A percentile compares a stretch with the other conserved stretches of the same genome.
Evolutionary conservation across 345 rosid genomes (phyloP).

Genomic region (Pistacia vera): DNA sequence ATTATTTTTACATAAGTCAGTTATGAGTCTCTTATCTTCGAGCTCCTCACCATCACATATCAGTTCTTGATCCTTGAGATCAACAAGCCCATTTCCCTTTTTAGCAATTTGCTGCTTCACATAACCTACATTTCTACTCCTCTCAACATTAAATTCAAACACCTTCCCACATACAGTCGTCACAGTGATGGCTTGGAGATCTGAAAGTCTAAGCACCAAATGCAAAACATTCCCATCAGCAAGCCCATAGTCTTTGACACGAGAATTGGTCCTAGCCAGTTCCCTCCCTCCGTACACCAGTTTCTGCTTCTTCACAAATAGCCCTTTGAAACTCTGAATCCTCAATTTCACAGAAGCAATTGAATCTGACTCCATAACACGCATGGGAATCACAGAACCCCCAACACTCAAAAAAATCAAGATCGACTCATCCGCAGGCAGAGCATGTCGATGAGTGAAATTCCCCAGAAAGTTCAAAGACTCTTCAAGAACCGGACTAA

Average conservation of each 20-base stretch:
- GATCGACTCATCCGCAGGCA: constrained; percentile 44
- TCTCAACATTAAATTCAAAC: constrained; percentile 59
- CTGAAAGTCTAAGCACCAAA: constrained; percentile 65
- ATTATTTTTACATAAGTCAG: constrained; percentile 55
- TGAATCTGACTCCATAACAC: constrained; percentile 66
- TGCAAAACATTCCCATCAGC: constrained; percentile 67
- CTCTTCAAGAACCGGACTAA: constrained; percentile 57
- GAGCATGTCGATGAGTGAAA: constrained; percentile 30
- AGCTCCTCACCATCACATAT: constrained; percentile 75
- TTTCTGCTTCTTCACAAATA: constrained; percentile 67
- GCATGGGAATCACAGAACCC: constrained; percentile 64
- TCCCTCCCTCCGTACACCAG: constrained; percentile 69
- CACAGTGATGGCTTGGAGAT: constrained; percentile 66
- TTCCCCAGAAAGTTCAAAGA: constrained; percentile 37
- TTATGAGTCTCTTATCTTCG: constrained; percentile 73
- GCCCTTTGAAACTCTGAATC: constrained; percentile 66
- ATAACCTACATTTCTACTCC: constrained; percentile 67
- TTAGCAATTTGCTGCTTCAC: constrained; percentile 73
- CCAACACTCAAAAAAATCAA: constrained; percentile 57
- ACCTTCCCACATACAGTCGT: constrained; percentile 66
- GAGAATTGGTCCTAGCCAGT: constrained; percentile 52
- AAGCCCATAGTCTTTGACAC: constrained; percentile 55
- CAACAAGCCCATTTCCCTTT: constrained; percentile 42
- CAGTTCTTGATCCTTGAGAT: constrained; percentile 61
- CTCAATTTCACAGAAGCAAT: constrained; percentile 79